Evolutionary conservation across 225 moss, liverwort and hornwort species (phyloP).

Genomic region (Rhytidiadelphus loreus): DNA sequence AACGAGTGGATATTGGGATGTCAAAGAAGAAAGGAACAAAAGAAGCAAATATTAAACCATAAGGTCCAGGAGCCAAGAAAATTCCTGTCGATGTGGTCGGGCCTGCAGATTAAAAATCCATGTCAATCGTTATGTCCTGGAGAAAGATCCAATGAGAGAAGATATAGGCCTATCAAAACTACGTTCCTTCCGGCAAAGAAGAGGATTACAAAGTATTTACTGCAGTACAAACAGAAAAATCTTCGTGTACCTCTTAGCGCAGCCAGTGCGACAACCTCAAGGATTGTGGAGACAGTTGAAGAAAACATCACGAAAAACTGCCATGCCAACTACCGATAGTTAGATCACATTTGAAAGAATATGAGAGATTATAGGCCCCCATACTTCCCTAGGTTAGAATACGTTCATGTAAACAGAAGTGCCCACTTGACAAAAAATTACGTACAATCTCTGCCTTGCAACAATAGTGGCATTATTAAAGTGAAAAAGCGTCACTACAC

Average conservation of each 20-base stretch:
- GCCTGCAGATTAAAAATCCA: slow-evolving; percentile 34
- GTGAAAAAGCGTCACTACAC: background rate
- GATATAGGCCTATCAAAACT: background rate
- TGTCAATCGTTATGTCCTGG: background rate
- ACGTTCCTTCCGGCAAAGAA: background rate
- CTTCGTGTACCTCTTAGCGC: slow-evolving; percentile 48
- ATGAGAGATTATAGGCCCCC: background rate
- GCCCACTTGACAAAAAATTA: background rate
- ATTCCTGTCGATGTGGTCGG: slow-evolving; percentile 36
- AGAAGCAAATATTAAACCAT: slow-evolving; percentile 85
- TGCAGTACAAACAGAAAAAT: background rate
- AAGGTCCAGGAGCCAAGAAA: slow-evolving; percentile 73
- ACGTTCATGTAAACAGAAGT: background rate
- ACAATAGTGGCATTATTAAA: background rate
- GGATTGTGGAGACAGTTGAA: slow-evolving; percentile 45
- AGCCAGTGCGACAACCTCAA: slow-evolving; percentile 65
- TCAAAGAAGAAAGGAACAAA: slow-evolving; percentile 97
- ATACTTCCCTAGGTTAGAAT: background rate
- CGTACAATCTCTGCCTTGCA: background rate
- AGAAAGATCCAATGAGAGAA: background rate
- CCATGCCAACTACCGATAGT: background rate
- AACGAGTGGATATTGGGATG: slow-evolving; percentile 81
- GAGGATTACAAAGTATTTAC: background rate
- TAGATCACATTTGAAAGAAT: background rate
- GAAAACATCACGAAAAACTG: slow-evolving; percentile 84